Base-by-base conservation (phyloP, 148 eudicot genomes). In the Polygonum maritimum region DNA sequence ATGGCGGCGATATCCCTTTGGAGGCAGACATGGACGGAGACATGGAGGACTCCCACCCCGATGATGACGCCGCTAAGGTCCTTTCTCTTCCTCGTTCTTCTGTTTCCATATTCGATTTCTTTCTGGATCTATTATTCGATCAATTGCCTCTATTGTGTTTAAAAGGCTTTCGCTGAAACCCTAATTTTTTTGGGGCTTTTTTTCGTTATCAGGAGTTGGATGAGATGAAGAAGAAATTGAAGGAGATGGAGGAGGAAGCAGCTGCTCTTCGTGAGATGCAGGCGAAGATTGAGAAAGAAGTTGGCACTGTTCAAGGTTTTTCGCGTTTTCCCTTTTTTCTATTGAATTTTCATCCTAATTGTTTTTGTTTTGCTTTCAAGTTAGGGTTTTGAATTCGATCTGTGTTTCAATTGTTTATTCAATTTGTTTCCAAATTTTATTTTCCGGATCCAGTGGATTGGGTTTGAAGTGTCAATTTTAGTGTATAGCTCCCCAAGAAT, bases 221-320 rank as follows among this genome's bases (percentile, higher is more conserved):
- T n/a, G 74, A 74, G 49, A 79, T 82, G 85, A 82, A 82, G 76
- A 77, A 76, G 80, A 76, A 82, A 31, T 70, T 82, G 57, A 74
- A 79, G 73, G 85, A 82, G 80, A 79, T 79, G 44, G 85, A 82
- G 72, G 80, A 82, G 39, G 85, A 82, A 77, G 82, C 82, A 12
- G 85, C 70, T 13, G 82, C 85, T 38, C 85, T 82, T 48, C 79
- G 82, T 11, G 85, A 79, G 75, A 82, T 82, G 85, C 80, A 79
- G 75, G 79, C 85, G 0, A 79, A 79, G 47, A 79, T 79, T 14
- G 85, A 79, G 71, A 76, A 79, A 41, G 80, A 79, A 45, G 77
- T 82, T 54, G 78, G 80, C 15, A 74, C 74, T 52, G 76, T 58
- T 82, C 80, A 82, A 79, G 85, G 85, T 82, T 21, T 80, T 15